Conservation (phyloP, 768 basidiomycete genomes). For the Hydnomerulius pinastri region DNA sequence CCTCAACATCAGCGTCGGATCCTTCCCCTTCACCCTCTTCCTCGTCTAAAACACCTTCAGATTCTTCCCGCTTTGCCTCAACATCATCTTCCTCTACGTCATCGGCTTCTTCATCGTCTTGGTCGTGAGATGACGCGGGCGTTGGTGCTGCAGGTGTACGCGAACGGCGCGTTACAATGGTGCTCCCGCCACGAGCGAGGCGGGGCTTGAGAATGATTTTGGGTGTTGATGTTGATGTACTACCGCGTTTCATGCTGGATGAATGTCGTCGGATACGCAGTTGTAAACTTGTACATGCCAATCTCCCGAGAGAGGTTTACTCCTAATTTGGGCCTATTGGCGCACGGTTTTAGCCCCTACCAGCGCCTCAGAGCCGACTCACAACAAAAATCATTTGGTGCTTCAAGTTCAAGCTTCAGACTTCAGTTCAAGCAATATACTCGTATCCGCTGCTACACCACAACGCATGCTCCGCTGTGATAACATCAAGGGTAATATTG, state of each 20-base stretch:
- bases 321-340: too few species aligned
- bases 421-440: too few species aligned
- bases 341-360: too few species aligned
- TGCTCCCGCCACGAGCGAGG: conserved; percentile 27
- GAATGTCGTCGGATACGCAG: neutral
- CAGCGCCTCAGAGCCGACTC: too few species aligned
- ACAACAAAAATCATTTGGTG: too few species aligned
- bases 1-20: conserved; percentile 28
- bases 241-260: conserved; percentile 23
- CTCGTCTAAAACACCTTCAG: conserved; percentile 30
- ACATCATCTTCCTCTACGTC: conserved; percentile 27
- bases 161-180: conserved; percentile 27
- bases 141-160: conserved; percentile 21
- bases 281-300: neutral
- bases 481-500: too few species aligned
- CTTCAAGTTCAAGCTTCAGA: too few species aligned
- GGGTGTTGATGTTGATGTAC: conserved; percentile 22
- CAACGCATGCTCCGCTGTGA: too few species aligned
- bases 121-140: conserved; percentile 11
- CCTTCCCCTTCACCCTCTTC: conserved; percentile 32
- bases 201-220: conserved; percentile 47
- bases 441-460: too few species aligned
- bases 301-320: too few species aligned
- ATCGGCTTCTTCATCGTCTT: conserved; percentile 19
- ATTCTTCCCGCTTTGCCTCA: conserved; percentile 32